Percentiles rank a stretch among this genome's conserved stretches.
Conservation (phyloP, 1,139 yeast genomes). For the Yamadazyma atmosphaerica region DNA sequence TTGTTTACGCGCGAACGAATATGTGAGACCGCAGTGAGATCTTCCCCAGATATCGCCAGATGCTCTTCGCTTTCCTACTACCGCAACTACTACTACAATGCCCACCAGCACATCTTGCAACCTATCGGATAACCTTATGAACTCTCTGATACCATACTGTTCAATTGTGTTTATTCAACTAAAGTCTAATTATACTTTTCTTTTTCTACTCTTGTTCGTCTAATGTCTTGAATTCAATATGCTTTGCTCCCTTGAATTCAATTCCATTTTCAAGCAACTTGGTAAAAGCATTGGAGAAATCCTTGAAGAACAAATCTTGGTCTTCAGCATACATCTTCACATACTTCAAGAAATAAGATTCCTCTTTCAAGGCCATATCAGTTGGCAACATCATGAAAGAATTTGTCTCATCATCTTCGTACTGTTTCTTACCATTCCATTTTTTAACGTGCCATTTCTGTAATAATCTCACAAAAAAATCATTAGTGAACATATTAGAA, state of each 20-base stretch:
- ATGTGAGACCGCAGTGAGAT: neutral
- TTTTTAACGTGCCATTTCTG: slow-evolving; percentile 75
- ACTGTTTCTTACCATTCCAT: slow-evolving; percentile 79
- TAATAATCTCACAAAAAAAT: slow-evolving; percentile 71
- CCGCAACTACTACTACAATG: neutral
- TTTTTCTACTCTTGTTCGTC: slow-evolving; percentile 61
- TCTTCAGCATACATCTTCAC: slow-evolving; percentile 74
- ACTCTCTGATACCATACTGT: no score
- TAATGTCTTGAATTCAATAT: slow-evolving; percentile 61
- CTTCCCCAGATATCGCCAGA: no score
- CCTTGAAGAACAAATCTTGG: slow-evolving; percentile 66
- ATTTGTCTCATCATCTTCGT: slow-evolving; percentile 69
- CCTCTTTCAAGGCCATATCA: slow-evolving; percentile 73
- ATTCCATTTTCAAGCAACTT: slow-evolving; percentile 78
- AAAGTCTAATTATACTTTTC: no score
- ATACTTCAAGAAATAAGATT: slow-evolving; percentile 61
- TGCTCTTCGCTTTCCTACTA: no score
- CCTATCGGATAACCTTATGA: no score
- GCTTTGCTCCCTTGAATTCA: slow-evolving; percentile 46
- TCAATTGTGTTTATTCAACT: no score
- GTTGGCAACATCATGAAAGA: slow-evolving; percentile 91
- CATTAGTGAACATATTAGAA: slow-evolving; percentile 81
- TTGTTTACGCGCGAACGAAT: neutral
- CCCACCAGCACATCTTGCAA: no score
- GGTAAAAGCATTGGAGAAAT: slow-evolving; percentile 68